Base-by-base conservation (phyloP, 805 yeast genomes). In the Candida berthetii region DNA sequence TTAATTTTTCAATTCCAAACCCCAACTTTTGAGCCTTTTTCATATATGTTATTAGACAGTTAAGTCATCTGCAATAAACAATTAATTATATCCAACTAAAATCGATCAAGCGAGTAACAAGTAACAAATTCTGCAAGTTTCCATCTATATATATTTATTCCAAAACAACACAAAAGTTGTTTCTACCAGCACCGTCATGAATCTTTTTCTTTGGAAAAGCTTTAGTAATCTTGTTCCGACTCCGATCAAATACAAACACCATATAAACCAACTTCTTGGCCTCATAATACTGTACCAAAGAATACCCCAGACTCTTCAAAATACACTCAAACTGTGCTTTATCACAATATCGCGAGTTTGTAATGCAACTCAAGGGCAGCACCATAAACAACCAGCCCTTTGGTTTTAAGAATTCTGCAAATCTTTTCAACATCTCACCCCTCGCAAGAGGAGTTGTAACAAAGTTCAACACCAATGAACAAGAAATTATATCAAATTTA, bases 391-490 rank as follows among this genome's bases (percentile, higher is more conserved):
- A 31, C 1, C 24, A 31, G 7, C 42, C 42, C 20, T 40, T 68
- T 3, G 55, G 54, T 31, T 61, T 62, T 31, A 90, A 63, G 53
- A 86, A 90, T 22, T 64, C 42, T 4, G 76, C 63, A 9, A 87
- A 74, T 42, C 84, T 57, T 29, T 55, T 53, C 47, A 89, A 64
- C 97, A 91, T 91, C 5, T 72, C 74, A 3, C 97, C 97, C 40
- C 99, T 64, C 13, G 64, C 74, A 8, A 52, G 53, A 0, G 90
- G 78, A 1, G 77, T 76, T 0, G 96, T 86, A 1, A 91, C 96
- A 62, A 86, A 91, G 57, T 91, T 91, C 13, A 91, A 66, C 31
- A 91, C 99, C 42, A 91, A 60, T 0, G 96, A 87, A 47, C 96
- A 83, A 7, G 96, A 86, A 1, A 91, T 66, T 22, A 87, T 53